A percentile compares a stretch with the other conserved stretches of the same genome.
phyloP scores from a whole-genome alignment of 345 rosid species.

The Syzygium grande region DNA sequence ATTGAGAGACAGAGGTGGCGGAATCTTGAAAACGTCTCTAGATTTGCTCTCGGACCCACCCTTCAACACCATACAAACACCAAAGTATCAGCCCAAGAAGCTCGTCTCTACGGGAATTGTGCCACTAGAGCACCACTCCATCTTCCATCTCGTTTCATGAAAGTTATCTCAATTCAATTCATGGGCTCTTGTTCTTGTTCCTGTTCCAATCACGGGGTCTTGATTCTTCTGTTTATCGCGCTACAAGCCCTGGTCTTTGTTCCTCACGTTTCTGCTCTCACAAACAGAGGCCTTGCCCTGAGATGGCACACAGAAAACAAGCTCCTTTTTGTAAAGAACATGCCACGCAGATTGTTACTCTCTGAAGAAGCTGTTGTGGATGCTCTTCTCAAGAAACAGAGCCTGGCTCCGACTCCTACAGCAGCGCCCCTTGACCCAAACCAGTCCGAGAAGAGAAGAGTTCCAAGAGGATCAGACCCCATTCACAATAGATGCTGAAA shows the following conservation, averaged over 20 bases:
- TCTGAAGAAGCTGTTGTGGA: constrained; percentile 13
- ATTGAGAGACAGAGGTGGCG: not conserved
- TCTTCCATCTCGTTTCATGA: not conserved
- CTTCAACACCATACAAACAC: not conserved
- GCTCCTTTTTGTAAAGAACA: not conserved
- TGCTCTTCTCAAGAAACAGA: not conserved
- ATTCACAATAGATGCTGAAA: constrained; percentile 69
- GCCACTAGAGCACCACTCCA: not conserved
- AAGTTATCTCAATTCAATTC: not conserved
- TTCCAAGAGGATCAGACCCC: constrained; percentile 84
- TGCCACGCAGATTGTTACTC: not conserved
- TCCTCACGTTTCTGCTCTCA: constrained; percentile 24
- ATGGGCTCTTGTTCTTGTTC: constrained; percentile 3
- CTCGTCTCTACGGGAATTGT: not conserved
- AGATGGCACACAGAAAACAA: constrained; percentile 19
- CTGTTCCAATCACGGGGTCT: not conserved
- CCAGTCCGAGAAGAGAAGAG: constrained; percentile 61
- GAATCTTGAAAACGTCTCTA: constrained; percentile 18
- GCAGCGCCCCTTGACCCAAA: constrained; percentile 36
- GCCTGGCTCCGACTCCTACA: constrained; percentile 49
- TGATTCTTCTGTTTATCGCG: not conserved
- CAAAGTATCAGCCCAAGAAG: not conserved
- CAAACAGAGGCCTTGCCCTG: constrained; percentile 25
- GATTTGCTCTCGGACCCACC: not conserved
- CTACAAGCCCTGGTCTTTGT: constrained; percentile 25